Evolutionary conservation across 2,329 filamentous ascomycete species (phyloP), one percentile per base, ranked within the genome.

Genomic region (Nigrograna mackinnonii): DNA sequence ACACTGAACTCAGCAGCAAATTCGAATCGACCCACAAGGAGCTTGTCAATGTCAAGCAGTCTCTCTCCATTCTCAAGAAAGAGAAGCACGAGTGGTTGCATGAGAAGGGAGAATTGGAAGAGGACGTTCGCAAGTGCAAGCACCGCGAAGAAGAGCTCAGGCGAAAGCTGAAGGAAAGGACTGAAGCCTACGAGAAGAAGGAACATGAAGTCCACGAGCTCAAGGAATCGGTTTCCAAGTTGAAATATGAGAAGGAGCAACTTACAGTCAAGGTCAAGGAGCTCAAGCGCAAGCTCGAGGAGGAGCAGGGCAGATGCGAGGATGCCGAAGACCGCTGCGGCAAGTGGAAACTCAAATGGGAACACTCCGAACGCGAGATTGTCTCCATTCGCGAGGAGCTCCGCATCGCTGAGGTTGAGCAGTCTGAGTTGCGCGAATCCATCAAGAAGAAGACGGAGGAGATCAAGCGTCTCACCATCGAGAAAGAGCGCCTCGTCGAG

Each of bases 311-410:
- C 11, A 50, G 51, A 3, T 55, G 49, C 46, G 56, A 59, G 21
- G 56, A 58, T 22, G 33, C 53, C 1, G 55, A 59, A 18, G 41
- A 50, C n/a, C 53, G 55, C n/a, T 40, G 36, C 18, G 47, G 44
- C 26, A 49, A 59, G 28, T 19, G 51, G 16, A 54, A 41, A 1
- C 49, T 58, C 21, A 57, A 59, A 40, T 52, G 57, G 17, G 56
- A 59, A 17, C 54, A 59, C 37, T 41, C 54, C 22, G 57, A 59
- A 40, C 43, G 56, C 7, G 53, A 59, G 19, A 50, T 58, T 1
- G 44, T 59, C 6, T 55, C 55, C 2, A 41, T 56, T 16, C 57
- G 54, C n/a, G 54, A 60, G 24, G 58, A 59, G 34, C 37, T 58
- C 3, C 41, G 49, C 4, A 50, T 55, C 14, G 28, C 52, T 0